Conservation (phyloP, 148 eudicot species). For the Euryodendron excelsum region DNA sequence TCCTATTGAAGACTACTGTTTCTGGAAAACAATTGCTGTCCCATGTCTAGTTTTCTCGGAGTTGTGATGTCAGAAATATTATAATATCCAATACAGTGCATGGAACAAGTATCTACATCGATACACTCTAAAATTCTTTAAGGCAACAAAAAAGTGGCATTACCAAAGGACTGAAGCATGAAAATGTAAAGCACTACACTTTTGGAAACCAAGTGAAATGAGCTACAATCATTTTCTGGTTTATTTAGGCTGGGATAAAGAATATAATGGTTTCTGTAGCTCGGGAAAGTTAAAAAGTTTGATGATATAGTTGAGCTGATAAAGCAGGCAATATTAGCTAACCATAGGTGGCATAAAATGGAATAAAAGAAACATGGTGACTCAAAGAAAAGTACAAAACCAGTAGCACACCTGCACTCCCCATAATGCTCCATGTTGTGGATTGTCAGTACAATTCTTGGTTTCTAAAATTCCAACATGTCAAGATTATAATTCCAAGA, state of each 20-base stretch:
- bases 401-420: constrained; percentile 65
- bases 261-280: neutral
- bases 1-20: neutral
- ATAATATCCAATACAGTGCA: neutral
- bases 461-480: constrained; percentile 50
- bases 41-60: neutral
- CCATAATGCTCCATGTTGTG: constrained; percentile 97
- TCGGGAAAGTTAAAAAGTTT: neutral
- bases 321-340: neutral
- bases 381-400: neutral
- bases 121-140: too few relatives aligned
- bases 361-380: neutral
- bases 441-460: constrained; percentile 81
- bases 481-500: constrained; percentile 14
- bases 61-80: neutral
- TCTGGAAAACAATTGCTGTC: neutral
- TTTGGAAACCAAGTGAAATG: neutral
- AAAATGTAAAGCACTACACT: neutral
- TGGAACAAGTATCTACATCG: neutral
- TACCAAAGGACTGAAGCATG: neutral
- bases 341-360: neutral
- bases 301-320: neutral
- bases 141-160: neutral
- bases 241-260: neutral
- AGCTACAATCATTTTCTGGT: neutral